Conservation (phyloP, 768 basidiomycete genomes). For the Boletus subparvulus region DNA sequence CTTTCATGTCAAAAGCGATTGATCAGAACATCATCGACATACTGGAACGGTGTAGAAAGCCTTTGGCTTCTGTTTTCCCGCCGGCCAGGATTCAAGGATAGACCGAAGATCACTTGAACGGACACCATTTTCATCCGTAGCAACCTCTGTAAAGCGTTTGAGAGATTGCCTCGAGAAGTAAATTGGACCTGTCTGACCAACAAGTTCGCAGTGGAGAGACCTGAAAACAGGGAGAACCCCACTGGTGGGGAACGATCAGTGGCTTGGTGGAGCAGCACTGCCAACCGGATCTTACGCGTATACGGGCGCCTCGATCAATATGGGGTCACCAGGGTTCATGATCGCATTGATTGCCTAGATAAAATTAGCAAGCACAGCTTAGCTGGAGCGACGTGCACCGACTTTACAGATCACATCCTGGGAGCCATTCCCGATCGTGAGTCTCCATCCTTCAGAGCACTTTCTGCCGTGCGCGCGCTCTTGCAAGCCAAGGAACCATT, state of each 20-base stretch:
- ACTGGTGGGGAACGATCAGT: conserved; percentile 33
- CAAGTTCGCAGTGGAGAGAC: conserved; percentile 52
- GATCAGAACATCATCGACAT: conserved; percentile 21
- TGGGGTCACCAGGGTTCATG: conserved; percentile 74
- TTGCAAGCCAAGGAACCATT: conserved; percentile 76
- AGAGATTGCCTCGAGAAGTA: neutral
- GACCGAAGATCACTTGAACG: conserved; percentile 55
- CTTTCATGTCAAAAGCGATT: neutral
- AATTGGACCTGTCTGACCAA: conserved; percentile 43
- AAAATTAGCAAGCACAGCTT: conserved; percentile 10
- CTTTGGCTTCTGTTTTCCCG: conserved; percentile 67
- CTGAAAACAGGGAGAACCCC: conserved; percentile 67
- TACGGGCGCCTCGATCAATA: conserved; percentile 81
- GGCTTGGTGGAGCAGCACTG: conserved; percentile 12
- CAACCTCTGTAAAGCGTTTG: conserved; percentile 55
- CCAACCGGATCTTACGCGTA: conserved; percentile 54
- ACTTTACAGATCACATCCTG: conserved; percentile 92
- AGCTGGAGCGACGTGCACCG: neutral
- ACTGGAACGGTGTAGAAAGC: conserved; percentile 81
- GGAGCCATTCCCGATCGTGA: conserved; percentile 79
- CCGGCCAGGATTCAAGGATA: conserved; percentile 75
- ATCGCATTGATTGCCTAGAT: conserved; percentile 66
- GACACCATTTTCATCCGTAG: conserved; percentile 74
- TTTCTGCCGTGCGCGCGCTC: conserved; percentile 63
- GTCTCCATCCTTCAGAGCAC: conserved; percentile 64